Base-by-base conservation (phyloP, 306 rosid species). In the Glycine soja region DNA sequence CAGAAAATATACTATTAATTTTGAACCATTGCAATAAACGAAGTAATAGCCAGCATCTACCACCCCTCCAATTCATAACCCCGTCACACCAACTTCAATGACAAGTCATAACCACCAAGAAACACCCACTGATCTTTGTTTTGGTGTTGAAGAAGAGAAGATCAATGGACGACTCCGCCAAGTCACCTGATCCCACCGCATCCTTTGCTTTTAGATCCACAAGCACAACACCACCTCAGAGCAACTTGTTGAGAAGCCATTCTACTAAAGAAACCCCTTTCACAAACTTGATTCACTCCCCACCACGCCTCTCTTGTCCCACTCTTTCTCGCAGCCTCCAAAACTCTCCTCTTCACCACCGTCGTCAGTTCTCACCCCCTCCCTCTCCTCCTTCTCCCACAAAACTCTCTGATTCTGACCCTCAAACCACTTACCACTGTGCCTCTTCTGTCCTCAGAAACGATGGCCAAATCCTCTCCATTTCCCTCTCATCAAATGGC, bases 361-460 rank as follows among this genome's bases (percentile, higher is more conserved):
- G 57, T 15, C 53, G n/a, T 46, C 38, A 68, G 1, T 45, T 68
- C 15, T 67, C n/a, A n/a, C n/a, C n/a, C n/a, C n/a, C n/a, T n/a
- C n/a, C n/a, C n/a, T n/a, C 58, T 15, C 40, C 90, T 47, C 50
- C 73, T 14, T 16, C 65, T 30, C 74, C 77, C 6, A 42, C 87
- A 7, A 87, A 88, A 46, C 80, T 85, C 59, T 66, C 85, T n/a
- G 83, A 56, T 30, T 69, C 82, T 34, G 89, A 92, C 64, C 80
- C 32, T 47, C 84, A 80, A 73, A 78, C 94, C n/a, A 72, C 92
- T 16, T 90, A 88, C 81, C 94, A 88, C 11, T 95, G 99, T 76
- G 88, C 95, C 78, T 92, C 97, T n/a, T 92, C 99, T 18, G 92
- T 87, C 8, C 93, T 93, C 0, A 85, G 92, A 77, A 95, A 90